Conservation (phyloP, 768 basidiomycete species). For the Galerina marginata region DNA sequence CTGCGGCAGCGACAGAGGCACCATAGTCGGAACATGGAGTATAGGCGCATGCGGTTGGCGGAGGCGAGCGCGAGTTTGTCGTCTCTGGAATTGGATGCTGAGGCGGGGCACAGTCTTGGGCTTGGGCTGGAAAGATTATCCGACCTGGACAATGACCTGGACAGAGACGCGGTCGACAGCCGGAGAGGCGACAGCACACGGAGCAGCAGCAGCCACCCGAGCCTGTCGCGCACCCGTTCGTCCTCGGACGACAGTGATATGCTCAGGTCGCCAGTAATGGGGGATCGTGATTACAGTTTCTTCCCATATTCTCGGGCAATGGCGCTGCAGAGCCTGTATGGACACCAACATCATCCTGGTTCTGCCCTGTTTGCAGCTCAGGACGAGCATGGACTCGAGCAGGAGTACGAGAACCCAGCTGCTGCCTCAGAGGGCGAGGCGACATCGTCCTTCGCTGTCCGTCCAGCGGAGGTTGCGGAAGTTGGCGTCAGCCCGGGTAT, state of each 20-base stretch:
- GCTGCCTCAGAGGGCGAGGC: too few relatives aligned
- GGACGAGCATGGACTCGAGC: background rate
- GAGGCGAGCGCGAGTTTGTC: slow-evolving; percentile 18
- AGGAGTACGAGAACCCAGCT: too few relatives aligned
- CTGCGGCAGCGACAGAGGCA: background rate
- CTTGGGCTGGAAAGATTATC: background rate
- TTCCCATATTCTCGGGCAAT: slow-evolving; percentile 18
- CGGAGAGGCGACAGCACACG: slow-evolving; percentile 8
- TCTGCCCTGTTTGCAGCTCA: background rate
- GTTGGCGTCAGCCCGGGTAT: background rate
- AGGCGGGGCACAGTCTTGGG: background rate
- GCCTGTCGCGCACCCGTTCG: slow-evolving; percentile 26
- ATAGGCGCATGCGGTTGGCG: background rate
- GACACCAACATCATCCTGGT: background rate
- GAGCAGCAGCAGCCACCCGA: slow-evolving; percentile 20
- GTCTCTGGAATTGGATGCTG: slow-evolving; percentile 22
- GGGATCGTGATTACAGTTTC: slow-evolving; percentile 17
- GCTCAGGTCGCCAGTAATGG: slow-evolving; percentile 20
- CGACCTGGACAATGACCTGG: background rate
- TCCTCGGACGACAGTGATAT: slow-evolving; percentile 28
- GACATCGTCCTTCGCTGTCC: too few relatives aligned
- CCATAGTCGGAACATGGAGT: background rate
- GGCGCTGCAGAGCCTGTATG: background rate
- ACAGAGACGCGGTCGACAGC: background rate
- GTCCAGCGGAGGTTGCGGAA: too few relatives aligned